Conservation (phyloP, 495 filamentous ascomycete species). For the Thermochaetoides thermophila region DNA sequence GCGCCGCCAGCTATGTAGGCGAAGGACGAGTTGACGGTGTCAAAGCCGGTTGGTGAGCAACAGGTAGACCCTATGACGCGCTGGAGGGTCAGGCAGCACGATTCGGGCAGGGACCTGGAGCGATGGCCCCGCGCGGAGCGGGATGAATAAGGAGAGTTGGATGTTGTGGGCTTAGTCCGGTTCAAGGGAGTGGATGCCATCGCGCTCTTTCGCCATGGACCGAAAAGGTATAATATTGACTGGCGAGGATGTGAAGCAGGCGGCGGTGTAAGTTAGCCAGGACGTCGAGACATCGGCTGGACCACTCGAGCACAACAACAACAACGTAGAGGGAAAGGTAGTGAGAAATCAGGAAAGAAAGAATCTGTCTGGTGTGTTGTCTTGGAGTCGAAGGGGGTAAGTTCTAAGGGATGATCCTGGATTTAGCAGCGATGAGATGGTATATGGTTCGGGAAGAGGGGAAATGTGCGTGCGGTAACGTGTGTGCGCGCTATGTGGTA, state of each 20-base stretch:
- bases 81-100: conserved; percentile 54
- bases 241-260: conserved; percentile 1
- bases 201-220: conserved; percentile 38
- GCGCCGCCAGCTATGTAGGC: conserved; percentile 85
- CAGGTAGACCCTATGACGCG: conserved; percentile 84
- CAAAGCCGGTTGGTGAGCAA: conserved; percentile 72
- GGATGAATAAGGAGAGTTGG: conserved; percentile 58
- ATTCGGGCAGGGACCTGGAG: conserved; percentile 28
- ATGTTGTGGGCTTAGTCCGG: conserved; percentile 63
- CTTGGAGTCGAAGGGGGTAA: too few relatives aligned
- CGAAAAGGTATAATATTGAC: too few relatives aligned
- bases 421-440: too few relatives aligned
- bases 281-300: conserved; percentile 8
- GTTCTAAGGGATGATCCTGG: too few relatives aligned
- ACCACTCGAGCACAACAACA: too few relatives aligned
- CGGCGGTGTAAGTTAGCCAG: conserved; percentile 5
- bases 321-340: too few relatives aligned
- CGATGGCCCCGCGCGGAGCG: conserved; percentile 45
- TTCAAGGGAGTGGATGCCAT: conserved; percentile 45
- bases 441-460: too few relatives aligned
- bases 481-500: too few relatives aligned
- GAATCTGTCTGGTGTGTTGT: too few relatives aligned
- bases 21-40: conserved; percentile 61
- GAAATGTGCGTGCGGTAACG: too few relatives aligned
- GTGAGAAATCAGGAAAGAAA: too few relatives aligned